Evolutionary conservation across 768 basidiomycete species (phyloP).

Genomic region (Tylopilus intermedius): DNA sequence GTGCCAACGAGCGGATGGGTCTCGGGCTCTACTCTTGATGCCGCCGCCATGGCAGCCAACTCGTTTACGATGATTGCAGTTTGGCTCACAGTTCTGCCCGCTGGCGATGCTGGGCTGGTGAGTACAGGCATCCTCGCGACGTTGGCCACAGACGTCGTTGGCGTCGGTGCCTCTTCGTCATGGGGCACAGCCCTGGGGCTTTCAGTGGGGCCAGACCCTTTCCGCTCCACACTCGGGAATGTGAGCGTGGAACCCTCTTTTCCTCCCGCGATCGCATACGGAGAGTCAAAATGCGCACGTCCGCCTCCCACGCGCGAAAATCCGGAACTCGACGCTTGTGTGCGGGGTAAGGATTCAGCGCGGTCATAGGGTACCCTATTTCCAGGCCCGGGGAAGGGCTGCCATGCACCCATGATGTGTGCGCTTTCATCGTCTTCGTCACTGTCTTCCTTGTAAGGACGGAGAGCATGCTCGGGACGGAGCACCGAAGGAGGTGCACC

Average conservation of each 20-base stretch:
- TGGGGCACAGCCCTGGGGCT: conserved; percentile 21
- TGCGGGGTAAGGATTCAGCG: conserved; percentile 23
- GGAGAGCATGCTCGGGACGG: conserved; percentile 72
- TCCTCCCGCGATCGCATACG: conserved; percentile 65
- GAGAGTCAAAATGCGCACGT: conserved; percentile 76
- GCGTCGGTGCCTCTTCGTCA: conserved; percentile 44
- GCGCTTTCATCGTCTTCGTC: conserved; percentile 68
- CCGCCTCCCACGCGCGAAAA: conserved; percentile 89
- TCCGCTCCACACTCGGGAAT: conserved; percentile 59
- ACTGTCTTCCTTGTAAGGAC: conserved; percentile 72
- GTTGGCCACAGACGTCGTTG: conserved; percentile 46
- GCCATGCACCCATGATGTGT: conserved; percentile 95
- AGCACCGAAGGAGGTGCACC: conserved; percentile 64
- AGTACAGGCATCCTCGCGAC: conserved; percentile 40
- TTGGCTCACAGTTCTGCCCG: conserved; percentile 76
- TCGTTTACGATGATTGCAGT: conserved; percentile 78
- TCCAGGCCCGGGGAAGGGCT: conserved; percentile 53
- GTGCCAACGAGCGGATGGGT: conserved; percentile 19
- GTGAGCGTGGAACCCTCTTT: conserved; percentile 54
- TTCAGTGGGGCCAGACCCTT: conserved; percentile 23
- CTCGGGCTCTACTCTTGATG: conserved; percentile 17
- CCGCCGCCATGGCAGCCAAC: conserved; percentile 25
- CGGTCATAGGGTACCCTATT: conserved; percentile 22
- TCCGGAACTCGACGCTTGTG: conserved; percentile 44
- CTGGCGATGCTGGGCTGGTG: conserved; percentile 36